A percentile compares a stretch with the other conserved stretches of the same genome.
phyloP scores from a whole-genome alignment of 164 flowering plant species.

The Annona squamosa region DNA sequence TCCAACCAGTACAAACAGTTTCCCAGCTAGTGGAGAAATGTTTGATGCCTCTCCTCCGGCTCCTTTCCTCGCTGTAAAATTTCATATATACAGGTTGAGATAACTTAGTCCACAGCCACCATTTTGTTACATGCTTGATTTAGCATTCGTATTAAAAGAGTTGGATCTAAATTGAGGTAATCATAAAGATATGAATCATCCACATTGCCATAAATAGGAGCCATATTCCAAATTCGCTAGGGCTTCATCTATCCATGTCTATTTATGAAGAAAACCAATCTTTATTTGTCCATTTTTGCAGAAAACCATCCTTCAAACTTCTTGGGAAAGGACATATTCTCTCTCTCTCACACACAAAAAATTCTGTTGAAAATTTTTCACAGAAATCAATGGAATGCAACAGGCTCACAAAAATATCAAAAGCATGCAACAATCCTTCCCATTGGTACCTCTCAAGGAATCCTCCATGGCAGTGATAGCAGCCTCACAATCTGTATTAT shows the following conservation, averaged over 20 bases:
- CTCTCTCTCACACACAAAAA: no score
- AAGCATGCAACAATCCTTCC: no score
- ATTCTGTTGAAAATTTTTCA: no score
- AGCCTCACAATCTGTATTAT: slow-evolving; percentile 66
- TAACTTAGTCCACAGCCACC: background rate
- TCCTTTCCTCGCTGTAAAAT: slow-evolving; percentile 17
- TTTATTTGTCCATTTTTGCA: no score
- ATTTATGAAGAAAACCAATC: no score
- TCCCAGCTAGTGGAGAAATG: slow-evolving; percentile 41
- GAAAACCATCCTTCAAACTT: no score
- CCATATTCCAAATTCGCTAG: background rate
- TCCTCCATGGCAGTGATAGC: slow-evolving; percentile 67
- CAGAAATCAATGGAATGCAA: no score
- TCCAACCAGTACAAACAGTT: slow-evolving; percentile 51
- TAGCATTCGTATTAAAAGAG: background rate
- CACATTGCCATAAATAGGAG: background rate
- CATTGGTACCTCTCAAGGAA: slow-evolving; percentile 38
- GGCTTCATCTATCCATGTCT: no score
- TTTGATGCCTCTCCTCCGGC: slow-evolving; percentile 11
- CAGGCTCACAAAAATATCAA: no score
- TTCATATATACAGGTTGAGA: background rate
- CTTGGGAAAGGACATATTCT: no score
- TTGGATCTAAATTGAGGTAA: background rate
- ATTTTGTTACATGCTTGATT: background rate
- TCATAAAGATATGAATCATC: background rate